Base-by-base conservation (phyloP, 2,329 filamentous ascomycete species). In the Akanthomyces uredinophilus region DNA sequence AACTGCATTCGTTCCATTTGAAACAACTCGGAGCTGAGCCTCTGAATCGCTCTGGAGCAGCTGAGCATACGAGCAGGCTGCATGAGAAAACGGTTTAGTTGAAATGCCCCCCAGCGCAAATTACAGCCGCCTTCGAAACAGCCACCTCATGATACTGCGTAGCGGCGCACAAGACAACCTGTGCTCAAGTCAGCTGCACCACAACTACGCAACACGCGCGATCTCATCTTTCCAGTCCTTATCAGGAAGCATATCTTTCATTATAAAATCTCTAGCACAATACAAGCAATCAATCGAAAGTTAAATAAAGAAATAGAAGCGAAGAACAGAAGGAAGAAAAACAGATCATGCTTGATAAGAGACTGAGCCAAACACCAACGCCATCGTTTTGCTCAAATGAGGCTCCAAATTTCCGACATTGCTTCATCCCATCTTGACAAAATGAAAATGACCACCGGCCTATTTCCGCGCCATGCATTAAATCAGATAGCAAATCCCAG, bases 331-430 rank as follows among this genome's bases (percentile, higher is more conserved):
- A 39, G 63, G 59, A 60, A 58, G 29, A 56, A 52, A 46, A 62
- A 43, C 52, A 53, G 8, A 51, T 43, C 35, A 59, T 51, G 46
- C 56, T 50, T 35, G 64, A 39, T 35, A 43, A 50, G 49, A 59
- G 58, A 46, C 59, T 53, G 37, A 59, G 52, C 47, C 67, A 67
- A 66, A 69, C 51, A 61, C 43, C 58, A 49, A 64, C 62, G 62
- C 58, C 57, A 52, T 50, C 53, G 43, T 61, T 54, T 61, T 61
- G 32, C 41, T 61, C 39, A 24, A 53, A 60, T 60, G 47, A 53
- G 51, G n/a, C 16, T 41, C 39, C 37, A 20, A 46, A 59, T 41
- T 49, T 63, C 50, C 61, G 11, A 62, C 47, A 52, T 62, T 57
- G 52, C 44, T 46, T 62, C 60, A 57, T 62, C 29, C 46, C 47